Base-by-base conservation (phyloP, 495 filamentous ascomycete genomes). In the Neurospora sp. region DNA sequence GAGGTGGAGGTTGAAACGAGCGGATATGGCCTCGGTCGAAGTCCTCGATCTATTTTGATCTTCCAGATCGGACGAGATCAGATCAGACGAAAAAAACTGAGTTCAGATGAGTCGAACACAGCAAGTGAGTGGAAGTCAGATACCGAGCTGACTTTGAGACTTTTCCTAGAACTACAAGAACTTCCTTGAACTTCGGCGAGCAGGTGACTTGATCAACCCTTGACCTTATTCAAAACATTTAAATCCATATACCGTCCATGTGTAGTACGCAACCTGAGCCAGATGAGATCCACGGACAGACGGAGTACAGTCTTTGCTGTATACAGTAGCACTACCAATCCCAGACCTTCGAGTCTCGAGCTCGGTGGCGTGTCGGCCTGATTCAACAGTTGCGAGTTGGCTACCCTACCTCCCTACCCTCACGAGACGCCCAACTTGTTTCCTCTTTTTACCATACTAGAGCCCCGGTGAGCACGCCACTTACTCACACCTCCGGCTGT, bases 351-450 rank as follows among this genome's bases (percentile, higher is more conserved):
- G 12, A 62, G 54, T 62, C 54, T 62, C 54, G 27, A 62, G 23
- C 16, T 27, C 14, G 73, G 71, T 76, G 75, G 73, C 71, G 73
- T 77, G 73, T 73, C 75, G 71, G 75, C 71, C 73, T 77, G 75
- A 75, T 77, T 23, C 42, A 12, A 62, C 54, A 16, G 5, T 62
- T 62, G 31, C 54, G 23, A 62, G 54, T 23, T 31, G 54, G 54
- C 54, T 35, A 35, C 27, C 20, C 10, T 59, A 59, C 48, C 48
- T 23, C 27, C 20, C 10, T 59, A 59, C 48, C 48, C 48, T 59
- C 20, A 16, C 3, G 27, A 66, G 54, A 66, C 27, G 14, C 27
- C 23, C 54, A 35, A 66, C 23, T 31, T 66, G 11, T 16, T 18
- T 66, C 9, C 23, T 27, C 54, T 20, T 46, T 46, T n/a, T 62